A percentile compares a stretch with the other conserved stretches of the same genome.
phyloP scores from a whole-genome alignment of 164 flowering plant species.

The Liriodendron chinense region DNA sequence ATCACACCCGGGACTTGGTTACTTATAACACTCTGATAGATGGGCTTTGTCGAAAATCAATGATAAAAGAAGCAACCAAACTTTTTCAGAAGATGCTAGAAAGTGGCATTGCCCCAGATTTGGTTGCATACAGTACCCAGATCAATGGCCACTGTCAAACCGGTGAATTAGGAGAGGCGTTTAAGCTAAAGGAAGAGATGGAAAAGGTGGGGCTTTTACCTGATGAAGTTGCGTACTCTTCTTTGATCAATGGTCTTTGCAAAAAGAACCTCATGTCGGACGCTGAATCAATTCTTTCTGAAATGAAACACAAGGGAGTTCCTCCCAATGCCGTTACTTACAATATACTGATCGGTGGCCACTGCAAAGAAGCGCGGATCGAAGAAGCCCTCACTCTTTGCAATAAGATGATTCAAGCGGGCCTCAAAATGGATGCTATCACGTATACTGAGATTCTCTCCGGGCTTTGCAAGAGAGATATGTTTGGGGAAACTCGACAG shows the following conservation, averaged over 20 bases:
- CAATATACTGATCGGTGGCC: too few relatives aligned
- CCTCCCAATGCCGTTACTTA: neutral
- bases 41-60: neutral
- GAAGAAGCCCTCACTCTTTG: too few relatives aligned
- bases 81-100: neutral
- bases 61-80: neutral
- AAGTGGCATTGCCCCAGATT: neutral
- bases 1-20: too few relatives aligned
- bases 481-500: neutral
- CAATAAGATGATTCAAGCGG: too few relatives aligned
- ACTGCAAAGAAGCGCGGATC: too few relatives aligned
- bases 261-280: neutral
- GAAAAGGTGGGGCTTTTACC: neutral
- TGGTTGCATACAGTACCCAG: neutral
- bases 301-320: neutral
- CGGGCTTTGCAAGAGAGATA: neutral
- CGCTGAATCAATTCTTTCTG: neutral
- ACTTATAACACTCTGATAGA: neutral
- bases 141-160: neutral
- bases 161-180: neutral
- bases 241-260: neutral
- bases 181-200: neutral
- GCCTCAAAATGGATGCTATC: too few relatives aligned
- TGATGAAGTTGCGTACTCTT: neutral
- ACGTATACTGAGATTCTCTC: neutral